Evolutionary conservation across 805 yeast genomes (phyloP), one percentile per base, ranked within the genome.

Genomic region (Ogataea nonfermentans): DNA sequence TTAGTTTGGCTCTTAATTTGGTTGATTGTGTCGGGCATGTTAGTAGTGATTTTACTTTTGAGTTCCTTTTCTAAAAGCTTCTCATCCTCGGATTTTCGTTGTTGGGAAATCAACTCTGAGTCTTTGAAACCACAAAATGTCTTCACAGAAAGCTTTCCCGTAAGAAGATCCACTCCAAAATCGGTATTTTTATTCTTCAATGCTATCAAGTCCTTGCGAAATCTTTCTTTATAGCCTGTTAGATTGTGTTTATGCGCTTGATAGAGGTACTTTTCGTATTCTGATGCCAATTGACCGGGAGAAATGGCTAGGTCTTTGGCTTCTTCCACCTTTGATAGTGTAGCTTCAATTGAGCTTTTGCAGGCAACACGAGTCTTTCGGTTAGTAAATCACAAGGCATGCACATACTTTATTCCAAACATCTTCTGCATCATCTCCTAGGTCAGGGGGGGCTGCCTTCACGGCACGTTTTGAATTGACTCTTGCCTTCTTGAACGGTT

Each of bases 121-220:
- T 53, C 57, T 15, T 53, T 41, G 6, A 59, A 32, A 2, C 37
- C 27, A 10, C 46, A 25, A 33, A 61, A 62, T 6, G 52, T 52
- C n/a, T 48, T 43, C 7, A 54, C 19, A 1, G 46, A 27, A 32
- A 61, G 10, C 1, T 35, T 23, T 5, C 58, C 61, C 1, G 15
- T 22, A 4, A 57, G 26, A 13, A 59, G 35, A 9, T 48, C 48
- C 2, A 28, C 36, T 0, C 54, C 55, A 43, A 61, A 61, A 1
- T 37, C 43, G 0, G 65, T 52, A 10, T 55, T 52, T 3, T 35
- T 37, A 35, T 59, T 59, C 35, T 50, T 53, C 31, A 62, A 28
- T 1, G 65, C 65, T 10, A 54, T 59, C 28, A 61, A 28, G 38
- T 62, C 62, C 40, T 62, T 61, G n/a, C 65, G 36, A 26, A 62